Percentiles rank a stretch among this genome's conserved stretches.
These are phyloP conservation scores for Sporothrix variecibatus DNA, from an alignment of 2,329 filamentous ascomycete genomes.

Conservation along the genomic window DNA sequence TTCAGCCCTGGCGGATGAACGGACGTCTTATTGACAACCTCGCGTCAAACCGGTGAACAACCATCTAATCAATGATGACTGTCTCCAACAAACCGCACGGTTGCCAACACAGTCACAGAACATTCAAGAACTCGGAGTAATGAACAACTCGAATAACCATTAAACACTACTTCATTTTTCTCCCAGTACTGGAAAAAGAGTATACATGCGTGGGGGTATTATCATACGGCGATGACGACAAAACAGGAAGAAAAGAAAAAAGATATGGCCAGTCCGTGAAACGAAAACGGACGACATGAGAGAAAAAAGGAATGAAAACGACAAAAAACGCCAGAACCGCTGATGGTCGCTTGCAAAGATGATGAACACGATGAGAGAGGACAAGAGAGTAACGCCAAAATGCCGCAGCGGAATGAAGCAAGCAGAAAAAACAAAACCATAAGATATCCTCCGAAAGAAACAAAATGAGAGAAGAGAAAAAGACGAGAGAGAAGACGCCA, in stretches of 20 bases:
- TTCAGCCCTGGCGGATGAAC: not conserved
- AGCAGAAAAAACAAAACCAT: not conserved
- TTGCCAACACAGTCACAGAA: not conserved
- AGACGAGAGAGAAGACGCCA: slow-evolving; percentile 1
- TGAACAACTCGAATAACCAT: not conserved
- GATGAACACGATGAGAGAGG: not conserved
- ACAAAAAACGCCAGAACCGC: not conserved
- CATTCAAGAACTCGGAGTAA: not conserved
- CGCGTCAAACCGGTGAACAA: not conserved
- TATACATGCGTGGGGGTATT: slow-evolving; percentile 18
- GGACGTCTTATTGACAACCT: not conserved
- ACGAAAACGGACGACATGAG: not conserved
- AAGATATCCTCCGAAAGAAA: not conserved
- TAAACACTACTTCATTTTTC: slow-evolving; percentile 12
- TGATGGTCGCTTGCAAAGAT: slow-evolving; percentile 11
- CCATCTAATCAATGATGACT: not conserved
- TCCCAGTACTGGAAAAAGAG: not conserved
- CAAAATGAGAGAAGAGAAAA: not conserved
- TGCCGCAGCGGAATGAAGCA: not conserved
- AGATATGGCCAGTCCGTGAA: not conserved
- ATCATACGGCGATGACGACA: slow-evolving; percentile 12
- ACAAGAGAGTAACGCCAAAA: not conserved
- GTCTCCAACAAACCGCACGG: not conserved
- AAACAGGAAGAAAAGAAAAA: not conserved
- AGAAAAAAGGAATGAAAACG: not conserved